Evolutionary conservation across 2,329 filamentous ascomycete genomes (phyloP), one percentile per base, ranked within the genome.

Genomic region (Aspergillus sclerotialis): DNA sequence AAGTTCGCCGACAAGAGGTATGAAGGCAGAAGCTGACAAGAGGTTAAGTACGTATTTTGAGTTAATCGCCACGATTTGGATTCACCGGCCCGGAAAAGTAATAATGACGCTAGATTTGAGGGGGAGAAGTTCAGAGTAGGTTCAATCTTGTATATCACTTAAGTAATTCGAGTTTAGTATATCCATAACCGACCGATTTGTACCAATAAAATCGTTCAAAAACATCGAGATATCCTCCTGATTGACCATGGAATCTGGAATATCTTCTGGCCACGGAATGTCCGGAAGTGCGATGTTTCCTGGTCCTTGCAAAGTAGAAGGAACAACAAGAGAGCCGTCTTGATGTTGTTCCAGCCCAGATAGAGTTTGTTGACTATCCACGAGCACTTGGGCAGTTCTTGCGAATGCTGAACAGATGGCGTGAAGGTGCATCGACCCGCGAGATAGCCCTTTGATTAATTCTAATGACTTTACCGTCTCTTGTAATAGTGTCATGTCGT

Each of bases 1-100:
- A 50, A 61, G 69, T 48, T 28, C 19, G 11, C 13, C 7, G 26
- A 28, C 26, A n/a, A n/a, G n/a, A n/a, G n/a, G n/a, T n/a, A n/a
- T n/a, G n/a, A n/a, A n/a, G n/a, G n/a, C n/a, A n/a, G n/a, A n/a
- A n/a, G n/a, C n/a, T n/a, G n/a, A n/a, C n/a, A n/a, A n/a, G n/a
- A n/a, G n/a, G n/a, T n/a, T n/a, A n/a, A n/a, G n/a, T n/a, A n/a
- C n/a, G n/a, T n/a, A n/a, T n/a, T n/a, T n/a, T n/a, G n/a, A n/a
- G n/a, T n/a, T n/a, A n/a, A n/a, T n/a, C n/a, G n/a, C n/a, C n/a
- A n/a, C n/a, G n/a, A n/a, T n/a, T n/a, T n/a, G n/a, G n/a, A n/a
- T n/a, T n/a, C n/a, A n/a, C n/a, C n/a, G n/a, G n/a, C n/a, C n/a
- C n/a, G n/a, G n/a, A n/a, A n/a, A n/a, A n/a, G n/a, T n/a, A n/a